Percentiles rank a stretch among this genome's conserved stretches.
Conservation (phyloP, 192 early-diverging fungal species). For the Cetraspora pellucida region DNA sequence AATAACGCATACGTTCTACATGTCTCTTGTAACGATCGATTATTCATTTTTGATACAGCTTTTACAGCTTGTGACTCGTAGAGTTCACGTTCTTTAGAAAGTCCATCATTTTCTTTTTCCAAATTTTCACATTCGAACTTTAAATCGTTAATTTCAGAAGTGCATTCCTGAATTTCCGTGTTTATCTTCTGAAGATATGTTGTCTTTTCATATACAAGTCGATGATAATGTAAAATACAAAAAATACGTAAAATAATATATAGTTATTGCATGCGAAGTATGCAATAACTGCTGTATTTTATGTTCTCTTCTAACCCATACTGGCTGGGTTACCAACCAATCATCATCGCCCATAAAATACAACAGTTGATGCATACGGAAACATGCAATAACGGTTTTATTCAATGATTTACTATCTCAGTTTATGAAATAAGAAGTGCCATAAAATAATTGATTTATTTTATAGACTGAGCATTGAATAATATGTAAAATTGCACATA, state of each 20-base stretch:
- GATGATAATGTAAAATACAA: not conserved
- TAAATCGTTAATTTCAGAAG: not conserved
- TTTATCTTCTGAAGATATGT: not conserved
- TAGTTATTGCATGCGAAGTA: no score
- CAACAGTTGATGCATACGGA: no score
- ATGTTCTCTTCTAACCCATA: no score
- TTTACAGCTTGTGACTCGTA: not conserved
- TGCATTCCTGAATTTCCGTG: not conserved
- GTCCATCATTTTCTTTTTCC: constrained; percentile 1
- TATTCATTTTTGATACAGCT: not conserved
- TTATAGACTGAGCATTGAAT: not conserved
- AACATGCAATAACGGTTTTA: no score
- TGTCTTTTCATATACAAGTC: not conserved
- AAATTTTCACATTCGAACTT: constrained; percentile 5
- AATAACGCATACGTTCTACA: not conserved
- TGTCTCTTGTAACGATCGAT: not conserved
- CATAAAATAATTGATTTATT: no score
- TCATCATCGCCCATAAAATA: no score
- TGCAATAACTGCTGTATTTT: no score
- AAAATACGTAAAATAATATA: no score
- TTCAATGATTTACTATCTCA: no score
- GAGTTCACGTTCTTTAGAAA: constrained; percentile 13
- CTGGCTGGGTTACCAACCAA: no score
- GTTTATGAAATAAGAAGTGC: no score
- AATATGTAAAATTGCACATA: not conserved